These are phyloP conservation scores for Neurospora sp. DNA, from an alignment of 495 filamentous ascomycete species.

Conservation along the genomic window DNA sequence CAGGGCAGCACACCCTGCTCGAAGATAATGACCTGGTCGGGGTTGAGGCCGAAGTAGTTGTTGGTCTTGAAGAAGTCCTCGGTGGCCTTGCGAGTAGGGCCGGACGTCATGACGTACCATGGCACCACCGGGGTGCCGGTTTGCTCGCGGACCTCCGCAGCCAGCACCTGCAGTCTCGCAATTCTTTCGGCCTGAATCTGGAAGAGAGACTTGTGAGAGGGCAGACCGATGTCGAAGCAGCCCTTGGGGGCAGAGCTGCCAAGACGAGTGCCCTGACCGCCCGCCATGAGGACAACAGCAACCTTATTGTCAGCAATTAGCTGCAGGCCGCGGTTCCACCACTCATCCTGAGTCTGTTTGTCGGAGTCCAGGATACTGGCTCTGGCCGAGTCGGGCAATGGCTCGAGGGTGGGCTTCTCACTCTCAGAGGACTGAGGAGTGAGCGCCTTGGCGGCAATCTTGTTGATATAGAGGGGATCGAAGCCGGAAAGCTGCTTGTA, in stretches of 20 bases:
- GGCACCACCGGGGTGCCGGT: constrained; percentile 54
- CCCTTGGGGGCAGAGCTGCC: constrained; percentile 95
- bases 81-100: constrained; percentile 85
- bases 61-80: constrained; percentile 87
- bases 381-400: constrained; percentile 76
- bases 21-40: constrained; percentile 84
- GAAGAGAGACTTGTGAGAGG: constrained; percentile 89
- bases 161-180: constrained; percentile 70
- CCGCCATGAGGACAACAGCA: constrained; percentile 92
- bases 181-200: constrained; percentile 96
- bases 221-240: constrained; percentile 89
- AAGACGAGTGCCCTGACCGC: constrained; percentile 89
- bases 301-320: constrained; percentile 83
- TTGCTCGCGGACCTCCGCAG: constrained; percentile 45
- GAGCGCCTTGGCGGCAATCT: constrained; percentile 69
- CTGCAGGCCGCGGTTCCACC: constrained; percentile 78
- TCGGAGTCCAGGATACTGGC: constrained; percentile 91
- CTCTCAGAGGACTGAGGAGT: constrained; percentile 49
- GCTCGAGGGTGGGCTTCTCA: constrained; percentile 60
- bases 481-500: constrained; percentile 74
- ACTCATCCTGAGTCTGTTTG: constrained; percentile 64
- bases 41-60: constrained; percentile 77
- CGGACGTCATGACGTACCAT: constrained; percentile 99
- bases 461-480: constrained; percentile 74
- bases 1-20: constrained; percentile 96